A percentile compares a stretch with the other conserved stretches of the same genome.
Conservation (phyloP, 1,284 basidiomycete species). For the Psilocybe mexicana region DNA sequence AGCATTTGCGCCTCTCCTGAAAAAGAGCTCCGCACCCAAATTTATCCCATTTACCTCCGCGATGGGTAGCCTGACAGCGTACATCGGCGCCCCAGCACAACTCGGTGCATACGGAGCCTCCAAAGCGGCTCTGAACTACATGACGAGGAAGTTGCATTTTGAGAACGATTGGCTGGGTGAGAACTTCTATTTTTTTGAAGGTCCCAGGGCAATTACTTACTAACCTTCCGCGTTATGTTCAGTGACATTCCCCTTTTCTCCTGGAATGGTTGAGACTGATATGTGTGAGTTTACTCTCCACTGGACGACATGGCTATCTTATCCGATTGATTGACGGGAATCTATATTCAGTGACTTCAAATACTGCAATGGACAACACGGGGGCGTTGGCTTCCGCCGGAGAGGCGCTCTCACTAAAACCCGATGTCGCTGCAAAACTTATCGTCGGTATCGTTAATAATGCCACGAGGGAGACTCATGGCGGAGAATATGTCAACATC, state of each 20-base stretch:
- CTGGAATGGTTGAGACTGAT: background rate
- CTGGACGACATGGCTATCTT: too few relatives aligned
- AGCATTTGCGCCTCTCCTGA: background rate
- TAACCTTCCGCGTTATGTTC: too few relatives aligned
- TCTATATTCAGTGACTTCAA: background rate
- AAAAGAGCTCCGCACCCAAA: background rate
- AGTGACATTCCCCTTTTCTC: background rate
- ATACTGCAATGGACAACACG: background rate
- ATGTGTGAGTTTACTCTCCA: background rate
- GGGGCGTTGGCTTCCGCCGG: background rate
- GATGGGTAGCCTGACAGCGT: background rate
- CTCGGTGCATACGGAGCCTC: background rate
- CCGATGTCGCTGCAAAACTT: background rate
- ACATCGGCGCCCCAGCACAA: background rate
- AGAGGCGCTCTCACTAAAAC: background rate
- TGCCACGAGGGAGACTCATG: constrained; percentile 13
- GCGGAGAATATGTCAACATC: constrained; percentile 18
- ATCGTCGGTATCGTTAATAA: constrained; percentile 11
- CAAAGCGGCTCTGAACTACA: constrained; percentile 1
- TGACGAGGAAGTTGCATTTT: background rate
- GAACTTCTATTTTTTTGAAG: too few relatives aligned
- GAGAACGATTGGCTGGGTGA: constrained; percentile 1
- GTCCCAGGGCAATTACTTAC: too few relatives aligned
- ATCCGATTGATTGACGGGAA: too few relatives aligned
- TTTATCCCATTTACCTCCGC: background rate